Conservation (phyloP, 106 monocot genomes). For the Phalaenopsis equestris region DNA sequence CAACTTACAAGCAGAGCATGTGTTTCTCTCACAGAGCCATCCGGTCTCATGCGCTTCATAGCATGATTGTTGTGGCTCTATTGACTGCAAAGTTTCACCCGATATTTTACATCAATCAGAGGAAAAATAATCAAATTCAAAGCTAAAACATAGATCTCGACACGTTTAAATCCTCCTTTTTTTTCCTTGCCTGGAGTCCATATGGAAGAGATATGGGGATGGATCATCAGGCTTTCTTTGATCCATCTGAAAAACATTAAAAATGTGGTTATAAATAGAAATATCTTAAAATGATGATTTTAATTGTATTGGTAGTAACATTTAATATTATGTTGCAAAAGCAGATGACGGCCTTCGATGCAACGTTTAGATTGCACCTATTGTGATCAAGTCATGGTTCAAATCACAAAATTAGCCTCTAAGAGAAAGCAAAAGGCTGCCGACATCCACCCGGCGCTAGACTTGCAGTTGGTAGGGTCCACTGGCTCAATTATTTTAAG, state of each 20-base stretch:
- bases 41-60: too few species aligned
- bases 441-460: background rate
- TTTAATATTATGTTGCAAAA: background rate
- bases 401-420: background rate
- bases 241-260: constrained; percentile 2
- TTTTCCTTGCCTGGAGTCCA: constrained; percentile 9
- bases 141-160: background rate
- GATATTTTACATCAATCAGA: too few species aligned
- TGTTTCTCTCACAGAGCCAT: too few species aligned
- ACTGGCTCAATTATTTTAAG: too few species aligned
- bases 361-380: background rate
- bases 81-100: too few species aligned
- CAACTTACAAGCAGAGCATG: too few species aligned
- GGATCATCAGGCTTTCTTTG: constrained; percentile 9
- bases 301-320: background rate
- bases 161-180: background rate
- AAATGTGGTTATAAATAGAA: background rate
- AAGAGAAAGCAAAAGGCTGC: background rate
- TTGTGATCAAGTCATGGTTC: background rate
- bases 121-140: too few species aligned
- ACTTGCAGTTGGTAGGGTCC: background rate
- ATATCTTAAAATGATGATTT: background rate
- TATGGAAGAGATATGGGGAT: constrained; percentile 10
- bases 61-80: too few species aligned
- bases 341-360: background rate